Base-by-base conservation (phyloP, 2,329 filamentous ascomycete genomes). In the Penicillium corylophilum region DNA sequence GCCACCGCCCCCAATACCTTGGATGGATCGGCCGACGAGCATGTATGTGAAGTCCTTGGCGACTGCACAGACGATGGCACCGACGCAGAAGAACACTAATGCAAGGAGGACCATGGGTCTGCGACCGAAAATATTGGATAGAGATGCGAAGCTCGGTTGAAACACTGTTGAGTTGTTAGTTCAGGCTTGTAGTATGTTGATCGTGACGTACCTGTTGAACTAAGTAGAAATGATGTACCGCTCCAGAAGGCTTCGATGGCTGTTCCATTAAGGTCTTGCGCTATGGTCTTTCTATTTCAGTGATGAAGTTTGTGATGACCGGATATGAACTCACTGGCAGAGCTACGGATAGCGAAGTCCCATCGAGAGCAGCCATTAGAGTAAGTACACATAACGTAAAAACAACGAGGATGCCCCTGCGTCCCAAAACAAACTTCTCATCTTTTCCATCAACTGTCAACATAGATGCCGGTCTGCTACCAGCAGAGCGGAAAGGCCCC, bases 161-260 rank as follows among this genome's bases (percentile, higher is more conserved):
- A 80, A 79, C 22, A 80, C 71, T 61, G 65, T 63, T 4, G 35
- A 64, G 62, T 24, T 6, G 57, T 46, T 24, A 50, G 36, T 31
- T 38, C n/a, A 13, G n/a, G 4, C 15, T 9, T 16, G 1, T 8
- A 6, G 8, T 4, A 18, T 20, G 1, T 38, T 15, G 24, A 9
- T 12, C 1, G 33, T 7, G 22, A 23, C 44, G 5, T 48, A 65
- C 64, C 65, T 28, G 65, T 67, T 12, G 65, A 67, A 20, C 51
- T 55, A 5, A 81, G 64, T 1, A 81, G 68, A 54, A 79, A 82
- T 0, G 76, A 74, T 0, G 77, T 77, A 0, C 76, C 78, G 31
- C 76, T 72, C 79, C 79, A 82, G 59, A 80, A 80, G 0, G 77
- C 72, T 44, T 78, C 64, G 9, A 69, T 73, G 0, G 70, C 66